A percentile compares a stretch with the other conserved stretches of the same genome.
Conservation (phyloP, 2,329 filamentous ascomycete genomes). For the Ascochyta rabiei region DNA sequence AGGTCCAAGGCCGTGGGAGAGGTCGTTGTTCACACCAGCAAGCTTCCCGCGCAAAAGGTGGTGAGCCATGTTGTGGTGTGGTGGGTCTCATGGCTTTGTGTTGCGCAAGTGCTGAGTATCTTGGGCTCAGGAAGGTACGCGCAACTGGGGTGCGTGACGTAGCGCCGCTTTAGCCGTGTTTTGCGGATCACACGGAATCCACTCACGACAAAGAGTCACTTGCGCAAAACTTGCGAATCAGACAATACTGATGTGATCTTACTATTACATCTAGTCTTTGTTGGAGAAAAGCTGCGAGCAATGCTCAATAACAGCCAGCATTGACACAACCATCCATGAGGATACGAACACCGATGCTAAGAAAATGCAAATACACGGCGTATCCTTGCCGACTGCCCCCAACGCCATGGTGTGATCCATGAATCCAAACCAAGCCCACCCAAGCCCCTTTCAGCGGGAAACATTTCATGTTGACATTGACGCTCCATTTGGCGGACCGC, state of each 20-base stretch:
- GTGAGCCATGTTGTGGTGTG: conserved; percentile 69
- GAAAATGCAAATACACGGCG: conserved; percentile 4
- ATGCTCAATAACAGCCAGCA: conserved; percentile 6
- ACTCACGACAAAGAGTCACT: background rate
- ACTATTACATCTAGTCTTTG: conserved; percentile 8
- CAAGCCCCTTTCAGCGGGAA: conserved; percentile 2
- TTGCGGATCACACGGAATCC: conserved; percentile 20
- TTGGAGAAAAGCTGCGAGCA: conserved; percentile 1
- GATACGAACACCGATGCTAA: conserved; percentile 1
- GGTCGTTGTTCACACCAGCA: conserved; percentile 87
- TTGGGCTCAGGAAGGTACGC: conserved; percentile 17
- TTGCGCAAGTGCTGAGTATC: conserved; percentile 20
- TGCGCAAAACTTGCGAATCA: background rate
- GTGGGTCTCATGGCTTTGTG: conserved; percentile 38
- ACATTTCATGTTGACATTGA: conserved; percentile 32
- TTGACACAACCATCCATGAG: background rate
- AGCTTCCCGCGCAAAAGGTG: conserved; percentile 91
- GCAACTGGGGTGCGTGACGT: conserved; percentile 9
- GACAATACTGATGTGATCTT: background rate
- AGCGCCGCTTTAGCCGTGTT: conserved; percentile 17
- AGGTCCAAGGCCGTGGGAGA: conserved; percentile 79
- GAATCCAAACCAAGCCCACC: conserved; percentile 20
- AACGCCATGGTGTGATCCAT: conserved; percentile 27
- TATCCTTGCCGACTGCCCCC: background rate
- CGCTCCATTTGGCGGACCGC: conserved; percentile 32